Conservation (phyloP, 2,329 filamentous ascomycete species). For the Ophiostoma piceae region DNA sequence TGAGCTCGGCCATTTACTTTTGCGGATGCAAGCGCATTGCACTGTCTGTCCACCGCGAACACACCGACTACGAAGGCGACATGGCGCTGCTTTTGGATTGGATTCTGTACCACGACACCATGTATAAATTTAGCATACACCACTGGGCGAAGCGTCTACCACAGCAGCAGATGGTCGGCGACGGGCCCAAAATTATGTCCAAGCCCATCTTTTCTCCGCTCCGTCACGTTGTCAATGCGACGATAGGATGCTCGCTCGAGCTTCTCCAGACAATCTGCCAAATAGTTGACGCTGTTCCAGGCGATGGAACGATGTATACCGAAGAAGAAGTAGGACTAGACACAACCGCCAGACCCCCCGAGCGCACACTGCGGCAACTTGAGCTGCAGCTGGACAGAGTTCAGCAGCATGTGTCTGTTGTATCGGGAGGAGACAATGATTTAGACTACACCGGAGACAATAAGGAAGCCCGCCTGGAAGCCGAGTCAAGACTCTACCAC, state of each 20-base stretch:
- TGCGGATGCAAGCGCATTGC: conserved; percentile 27
- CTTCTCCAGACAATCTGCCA: conserved; percentile 26
- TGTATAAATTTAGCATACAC: conserved; percentile 29
- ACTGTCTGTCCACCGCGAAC: conserved; percentile 19
- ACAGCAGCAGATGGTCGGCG: conserved; percentile 19
- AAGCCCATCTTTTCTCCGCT: conserved; percentile 25
- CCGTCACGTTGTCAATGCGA: conserved; percentile 24
- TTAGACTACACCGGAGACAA: not conserved
- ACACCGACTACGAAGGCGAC: conserved; percentile 27
- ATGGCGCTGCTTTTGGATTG: conserved; percentile 27
- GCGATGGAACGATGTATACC: not conserved
- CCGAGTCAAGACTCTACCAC: not conserved
- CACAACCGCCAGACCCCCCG: conserved; percentile 4
- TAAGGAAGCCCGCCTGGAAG: not conserved
- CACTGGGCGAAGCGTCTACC: conserved; percentile 25
- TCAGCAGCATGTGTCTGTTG: conserved; percentile 19
- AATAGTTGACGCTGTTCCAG: conserved; percentile 23
- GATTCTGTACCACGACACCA: conserved; percentile 27
- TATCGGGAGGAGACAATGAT: conserved; percentile 12
- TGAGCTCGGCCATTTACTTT: conserved; percentile 25
- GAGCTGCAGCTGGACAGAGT: conserved; percentile 23
- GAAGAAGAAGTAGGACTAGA: not conserved
- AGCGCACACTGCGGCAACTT: conserved; percentile 18
- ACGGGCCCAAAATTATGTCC: conserved; percentile 24
- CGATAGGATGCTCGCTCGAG: conserved; percentile 27